A percentile compares a stretch with the other conserved stretches of the same genome.
phyloP scores from a whole-genome alignment of 169 alveolate species.

The Plasmodium blacklocki region DNA sequence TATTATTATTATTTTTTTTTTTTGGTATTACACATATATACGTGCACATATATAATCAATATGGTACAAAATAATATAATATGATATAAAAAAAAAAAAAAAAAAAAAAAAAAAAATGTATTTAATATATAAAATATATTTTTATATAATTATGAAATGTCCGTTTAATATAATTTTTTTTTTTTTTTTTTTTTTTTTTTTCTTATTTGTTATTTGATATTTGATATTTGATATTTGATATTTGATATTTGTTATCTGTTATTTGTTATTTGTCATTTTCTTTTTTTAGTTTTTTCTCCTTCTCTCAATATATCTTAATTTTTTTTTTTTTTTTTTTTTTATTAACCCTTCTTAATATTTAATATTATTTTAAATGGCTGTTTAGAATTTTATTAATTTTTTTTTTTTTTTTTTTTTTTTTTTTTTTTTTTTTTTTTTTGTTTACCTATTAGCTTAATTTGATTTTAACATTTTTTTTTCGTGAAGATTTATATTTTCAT shows the following conservation, averaged over 20 bases:
- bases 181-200: neutral
- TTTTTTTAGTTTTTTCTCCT: too few relatives aligned
- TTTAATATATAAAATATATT: too few relatives aligned
- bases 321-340: too few relatives aligned
- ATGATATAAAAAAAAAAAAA: too few relatives aligned
- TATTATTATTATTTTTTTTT: too few relatives aligned
- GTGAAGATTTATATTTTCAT: neutral
- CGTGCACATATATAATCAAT: constrained; percentile 19
- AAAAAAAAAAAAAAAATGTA: too few relatives aligned
- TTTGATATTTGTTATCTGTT: neutral
- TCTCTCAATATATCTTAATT: too few relatives aligned
- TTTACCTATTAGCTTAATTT: constrained; percentile 2
- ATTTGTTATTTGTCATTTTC: too few relatives aligned
- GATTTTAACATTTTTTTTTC: constrained; percentile 15
- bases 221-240: neutral
- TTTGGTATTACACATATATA: constrained; percentile 20
- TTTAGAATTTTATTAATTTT: constrained; percentile 11
- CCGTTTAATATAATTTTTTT: neutral
- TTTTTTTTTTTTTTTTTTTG: constrained; percentile 1
- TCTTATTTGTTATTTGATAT: neutral
- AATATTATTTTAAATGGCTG: neutral
- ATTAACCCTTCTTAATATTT: too few relatives aligned
- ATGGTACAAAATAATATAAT: too few relatives aligned
- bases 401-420: neutral
- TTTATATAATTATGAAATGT: too few relatives aligned